Conservation (phyloP, 805 yeast species). For the Saturnispora diversa region DNA sequence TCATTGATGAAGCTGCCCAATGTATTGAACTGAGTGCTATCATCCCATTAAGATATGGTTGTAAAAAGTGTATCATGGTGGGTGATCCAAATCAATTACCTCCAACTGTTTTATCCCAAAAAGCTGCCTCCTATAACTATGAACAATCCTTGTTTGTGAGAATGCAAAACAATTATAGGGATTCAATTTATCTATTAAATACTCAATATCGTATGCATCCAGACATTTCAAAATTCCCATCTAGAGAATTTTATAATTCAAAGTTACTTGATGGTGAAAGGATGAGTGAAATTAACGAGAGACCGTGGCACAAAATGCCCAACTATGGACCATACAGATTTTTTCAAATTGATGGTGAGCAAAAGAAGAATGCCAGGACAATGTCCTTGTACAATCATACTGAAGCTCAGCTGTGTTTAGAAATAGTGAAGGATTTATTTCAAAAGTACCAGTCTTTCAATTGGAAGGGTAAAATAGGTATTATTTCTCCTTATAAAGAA, state of each 20-base stretch:
- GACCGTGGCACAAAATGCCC: constrained; percentile 65
- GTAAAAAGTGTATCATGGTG: constrained; percentile 86
- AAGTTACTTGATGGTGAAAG: constrained; percentile 67
- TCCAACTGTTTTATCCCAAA: constrained; percentile 88
- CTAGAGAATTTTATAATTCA: constrained; percentile 69
- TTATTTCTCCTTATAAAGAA: constrained; percentile 91
- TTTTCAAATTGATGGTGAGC: constrained; percentile 61
- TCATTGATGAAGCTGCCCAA: constrained; percentile 96
- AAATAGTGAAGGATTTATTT: constrained; percentile 51
- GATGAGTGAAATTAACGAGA: constrained; percentile 49
- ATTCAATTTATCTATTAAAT: constrained; percentile 63
- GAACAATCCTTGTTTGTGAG: constrained; percentile 92
- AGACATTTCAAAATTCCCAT: constrained; percentile 78
- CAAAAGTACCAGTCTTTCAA: constrained; percentile 39
- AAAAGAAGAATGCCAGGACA: constrained; percentile 54
- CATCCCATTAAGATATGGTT: constrained; percentile 88
- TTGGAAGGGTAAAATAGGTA: constrained; percentile 71
- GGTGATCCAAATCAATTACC: constrained; percentile 99
- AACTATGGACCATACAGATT: constrained; percentile 71
- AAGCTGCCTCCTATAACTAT: constrained; percentile 70
- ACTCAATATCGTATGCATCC: constrained; percentile 99
- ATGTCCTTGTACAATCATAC: constrained; percentile 61
- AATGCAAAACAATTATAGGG: constrained; percentile 64
- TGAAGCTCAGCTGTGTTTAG: constrained; percentile 71
- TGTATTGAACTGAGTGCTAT: constrained; percentile 88